Evolutionary conservation across 306 rosid genomes (phyloP).

Genomic region (Prunus armeniaca): DNA sequence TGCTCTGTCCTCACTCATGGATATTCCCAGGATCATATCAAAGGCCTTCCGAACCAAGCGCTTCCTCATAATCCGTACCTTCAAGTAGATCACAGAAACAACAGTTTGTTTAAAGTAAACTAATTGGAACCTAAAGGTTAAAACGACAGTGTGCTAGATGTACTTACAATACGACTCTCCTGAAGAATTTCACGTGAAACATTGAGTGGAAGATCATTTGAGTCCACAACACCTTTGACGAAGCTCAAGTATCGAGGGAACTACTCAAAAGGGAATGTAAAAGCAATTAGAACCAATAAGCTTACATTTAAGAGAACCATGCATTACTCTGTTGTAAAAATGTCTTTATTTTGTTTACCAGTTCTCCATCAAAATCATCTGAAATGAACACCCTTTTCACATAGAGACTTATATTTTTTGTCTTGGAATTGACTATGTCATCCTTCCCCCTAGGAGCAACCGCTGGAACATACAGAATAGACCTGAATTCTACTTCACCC

Average conservation of each 20-base stretch:
- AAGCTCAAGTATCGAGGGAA: constrained; percentile 96
- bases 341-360: constrained; percentile 49
- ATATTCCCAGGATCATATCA: constrained; percentile 95
- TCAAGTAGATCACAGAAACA: constrained; percentile 28
- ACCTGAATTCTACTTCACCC: constrained; percentile 98
- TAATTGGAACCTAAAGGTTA: constrained; percentile 2
- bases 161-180: constrained; percentile 90
- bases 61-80: constrained; percentile 97
- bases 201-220: constrained; percentile 95
- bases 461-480: constrained; percentile 90
- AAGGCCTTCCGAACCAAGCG: constrained; percentile 93
- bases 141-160: neutral
- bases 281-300: constrained; percentile 16
- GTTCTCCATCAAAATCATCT: constrained; percentile 95
- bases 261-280: constrained; percentile 38
- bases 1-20: constrained; percentile 83
- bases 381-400: constrained; percentile 98
- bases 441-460: constrained; percentile 73
- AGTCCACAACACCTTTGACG: constrained; percentile 94
- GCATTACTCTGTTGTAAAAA: neutral
- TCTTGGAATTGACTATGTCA: constrained; percentile 81
- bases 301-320: neutral
- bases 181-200: constrained; percentile 98
- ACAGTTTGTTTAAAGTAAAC: constrained; percentile 8
- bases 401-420: constrained; percentile 89